Base-by-base conservation (phyloP, 2,329 filamentous ascomycete species). In the Xylaria sp. region DNA sequence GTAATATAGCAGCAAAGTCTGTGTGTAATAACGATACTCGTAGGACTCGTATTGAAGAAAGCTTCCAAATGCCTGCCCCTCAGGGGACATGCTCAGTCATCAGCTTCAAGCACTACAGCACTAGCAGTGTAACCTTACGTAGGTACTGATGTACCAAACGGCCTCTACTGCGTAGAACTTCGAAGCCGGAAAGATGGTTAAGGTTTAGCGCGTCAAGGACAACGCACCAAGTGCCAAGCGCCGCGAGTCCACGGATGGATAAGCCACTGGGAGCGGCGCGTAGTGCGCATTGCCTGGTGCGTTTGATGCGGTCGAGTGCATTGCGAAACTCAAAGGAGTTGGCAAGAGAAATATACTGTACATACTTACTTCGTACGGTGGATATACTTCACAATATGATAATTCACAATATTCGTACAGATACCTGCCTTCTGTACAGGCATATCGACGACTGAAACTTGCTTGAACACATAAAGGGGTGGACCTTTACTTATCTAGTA, bases 181-280 rank as follows among this genome's bases (percentile, higher is more conserved):
- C 7, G 48, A 51, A 49, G 23, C 15, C 6, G 6, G 48, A 51
- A 40, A 49, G 15, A 23, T 23, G 33, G 20, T 46, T 42, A 40
- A 33, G 23, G 48, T 42, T 44, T 62, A 62, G 59, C 46, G 59
- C 33, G 23, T 33, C 15, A 6, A 54, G 20, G 26, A 54, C 59
- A 54, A 44, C 48, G 33, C 48, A 53, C 48, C 59, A 62, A n/a
- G 28, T 31, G 59, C 48, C 48, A 63, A 54, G 59, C 23, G 44
- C 15, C 46, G n/a, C 15, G 17, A 31, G 23, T 26, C 31, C 11
- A 28, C 23, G 38, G 48, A 40, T 40, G 49, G 28, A 28, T n/a
- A 59, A 38, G 53, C 42, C 28, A 40, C 62, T 44, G 33, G 23
- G 61, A 33, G 53, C 53, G 42, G n/a, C n/a, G 42, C 42, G 42